phyloP scores from a whole-genome alignment of 345 rosid species.

The Sapria himalayana region DNA sequence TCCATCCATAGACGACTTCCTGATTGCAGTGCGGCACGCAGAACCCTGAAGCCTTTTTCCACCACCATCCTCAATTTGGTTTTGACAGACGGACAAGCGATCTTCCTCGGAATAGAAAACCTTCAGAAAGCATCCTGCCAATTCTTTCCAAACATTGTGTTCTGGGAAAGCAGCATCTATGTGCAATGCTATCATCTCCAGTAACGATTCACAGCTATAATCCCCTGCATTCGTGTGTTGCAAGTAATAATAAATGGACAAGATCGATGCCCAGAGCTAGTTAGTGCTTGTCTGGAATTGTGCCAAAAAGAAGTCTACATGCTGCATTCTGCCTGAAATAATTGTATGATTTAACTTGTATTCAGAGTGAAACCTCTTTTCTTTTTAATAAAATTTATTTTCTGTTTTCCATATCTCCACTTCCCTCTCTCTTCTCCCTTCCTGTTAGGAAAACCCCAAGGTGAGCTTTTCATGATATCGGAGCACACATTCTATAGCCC shows the following conservation, averaged over 20 bases:
- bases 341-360: too few species aligned
- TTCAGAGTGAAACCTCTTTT: too few species aligned
- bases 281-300: too few species aligned
- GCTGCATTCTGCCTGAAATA: too few species aligned
- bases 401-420: too few species aligned
- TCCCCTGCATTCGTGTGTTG: constrained; percentile 23
- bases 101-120: constrained; percentile 36
- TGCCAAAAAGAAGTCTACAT: too few species aligned
- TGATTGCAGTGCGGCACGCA: constrained; percentile 15
- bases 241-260: neutral
- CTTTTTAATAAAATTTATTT: too few species aligned
- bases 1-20: constrained; percentile 17
- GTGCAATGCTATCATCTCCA: constrained; percentile 75
- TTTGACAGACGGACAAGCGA: constrained; percentile 26
- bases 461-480: too few species aligned
- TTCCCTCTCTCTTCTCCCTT: too few species aligned
- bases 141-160: constrained; percentile 38
- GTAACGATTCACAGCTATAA: constrained; percentile 25
- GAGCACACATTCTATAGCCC: too few species aligned
- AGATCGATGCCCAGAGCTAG: too few species aligned
- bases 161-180: constrained; percentile 39
- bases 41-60: constrained; percentile 12
- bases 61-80: constrained; percentile 16
- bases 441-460: too few species aligned
- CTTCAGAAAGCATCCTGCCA: constrained; percentile 41